These are phyloP conservation scores for Xylaria arbuscula DNA, from an alignment of 2,329 filamentous ascomycete species.

Conservation along the genomic window DNA sequence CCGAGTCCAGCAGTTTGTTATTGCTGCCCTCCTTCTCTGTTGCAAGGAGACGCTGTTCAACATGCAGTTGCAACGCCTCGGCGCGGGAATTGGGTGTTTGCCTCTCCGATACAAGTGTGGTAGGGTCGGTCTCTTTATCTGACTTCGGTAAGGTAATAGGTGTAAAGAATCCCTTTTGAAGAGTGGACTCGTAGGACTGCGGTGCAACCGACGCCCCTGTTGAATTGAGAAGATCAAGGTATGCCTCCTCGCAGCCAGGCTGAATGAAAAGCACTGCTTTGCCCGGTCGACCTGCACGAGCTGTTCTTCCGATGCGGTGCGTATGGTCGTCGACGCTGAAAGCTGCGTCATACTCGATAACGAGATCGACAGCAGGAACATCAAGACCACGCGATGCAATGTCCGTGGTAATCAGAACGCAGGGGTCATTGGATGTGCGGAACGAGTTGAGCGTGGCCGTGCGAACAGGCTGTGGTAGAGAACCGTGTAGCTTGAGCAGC, in stretches of 20 bases:
- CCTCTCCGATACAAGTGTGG: constrained; percentile 54
- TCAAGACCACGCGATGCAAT: constrained; percentile 96
- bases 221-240: constrained; percentile 76
- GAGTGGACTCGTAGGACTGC: constrained; percentile 64
- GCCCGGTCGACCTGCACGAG: constrained; percentile 88
- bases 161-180: constrained; percentile 73
- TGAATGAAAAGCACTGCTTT: constrained; percentile 90
- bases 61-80: constrained; percentile 68
- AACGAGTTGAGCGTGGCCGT: constrained; percentile 88
- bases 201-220: constrained; percentile 59
- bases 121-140: constrained; percentile 71
- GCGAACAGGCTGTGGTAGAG: constrained; percentile 85
- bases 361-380: constrained; percentile 92
- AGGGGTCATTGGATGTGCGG: constrained; percentile 76
- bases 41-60: constrained; percentile 68
- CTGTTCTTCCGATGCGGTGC: constrained; percentile 93
- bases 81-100: constrained; percentile 61
- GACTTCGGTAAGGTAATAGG: constrained; percentile 69
- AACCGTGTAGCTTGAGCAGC: constrained; percentile 90
- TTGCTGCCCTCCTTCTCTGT: constrained; percentile 43
- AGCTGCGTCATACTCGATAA: constrained; percentile 95
- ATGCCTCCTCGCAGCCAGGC: constrained; percentile 91
- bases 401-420: constrained; percentile 91
- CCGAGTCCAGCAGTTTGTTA: constrained; percentile 78
- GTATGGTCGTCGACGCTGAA: constrained; percentile 94